Percentiles rank a stretch among this genome's conserved stretches.
phyloP scores from a whole-genome alignment of 768 basidiomycete genomes.

The Lentinula edodes region DNA sequence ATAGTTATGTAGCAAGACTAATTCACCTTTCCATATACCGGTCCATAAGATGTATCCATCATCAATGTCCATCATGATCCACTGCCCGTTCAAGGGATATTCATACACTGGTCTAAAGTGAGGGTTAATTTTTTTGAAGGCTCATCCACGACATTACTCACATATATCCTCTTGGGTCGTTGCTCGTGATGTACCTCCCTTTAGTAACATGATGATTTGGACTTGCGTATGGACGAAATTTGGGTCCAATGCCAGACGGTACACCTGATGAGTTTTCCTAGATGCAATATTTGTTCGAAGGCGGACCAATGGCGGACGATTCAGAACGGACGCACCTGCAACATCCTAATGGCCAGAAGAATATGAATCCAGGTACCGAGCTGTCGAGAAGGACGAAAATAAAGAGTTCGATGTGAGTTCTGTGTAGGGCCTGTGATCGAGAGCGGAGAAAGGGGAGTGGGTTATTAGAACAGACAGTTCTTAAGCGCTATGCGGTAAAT shows the following conservation, averaged over 20 bases:
- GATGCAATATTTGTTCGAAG: background rate
- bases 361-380: background rate
- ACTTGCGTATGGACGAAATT: conserved; percentile 68
- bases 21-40: conserved; percentile 87
- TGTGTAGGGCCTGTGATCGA: background rate
- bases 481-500: conserved; percentile 1
- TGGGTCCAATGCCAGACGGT: conserved; percentile 28
- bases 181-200: conserved; percentile 85
- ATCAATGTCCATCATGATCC: conserved; percentile 96
- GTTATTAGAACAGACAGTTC: background rate
- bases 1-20: background rate
- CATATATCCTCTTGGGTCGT: conserved; percentile 88
- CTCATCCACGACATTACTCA: conserved; percentile 27
- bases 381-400: background rate
- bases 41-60: conserved; percentile 92
- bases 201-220: conserved; percentile 78
- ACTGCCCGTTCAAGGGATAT: conserved; percentile 83
- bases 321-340: conserved; percentile 30
- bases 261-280: background rate
- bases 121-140: background rate
- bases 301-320: background rate
- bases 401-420: background rate
- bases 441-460: background rate
- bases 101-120: conserved; percentile 74
- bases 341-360: conserved; percentile 20